Evolutionary conservation across 2,329 filamentous ascomycete genomes (phyloP).

Genomic region (Ustilaginoidea virens): DNA sequence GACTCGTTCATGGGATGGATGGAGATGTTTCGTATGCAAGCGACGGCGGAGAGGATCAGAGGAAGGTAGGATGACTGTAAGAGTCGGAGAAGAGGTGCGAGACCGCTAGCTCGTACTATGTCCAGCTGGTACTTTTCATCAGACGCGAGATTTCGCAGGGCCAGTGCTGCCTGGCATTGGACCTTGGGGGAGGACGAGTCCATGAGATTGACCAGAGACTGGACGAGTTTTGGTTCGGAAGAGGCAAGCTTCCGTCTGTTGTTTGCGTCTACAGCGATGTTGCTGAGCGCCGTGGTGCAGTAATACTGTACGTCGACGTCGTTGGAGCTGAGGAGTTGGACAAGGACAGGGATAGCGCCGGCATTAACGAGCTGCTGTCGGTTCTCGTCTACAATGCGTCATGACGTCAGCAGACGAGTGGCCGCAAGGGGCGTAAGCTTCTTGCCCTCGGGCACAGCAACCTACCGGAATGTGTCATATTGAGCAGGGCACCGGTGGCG

Average conservation of each 20-base stretch:
- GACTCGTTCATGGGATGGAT: constrained; percentile 97
- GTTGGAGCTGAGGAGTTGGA: constrained; percentile 79
- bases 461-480: constrained; percentile 97
- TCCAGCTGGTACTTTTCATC: constrained; percentile 98
- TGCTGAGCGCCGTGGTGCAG: constrained; percentile 95
- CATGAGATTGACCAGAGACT: constrained; percentile 91
- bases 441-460: too few relatives aligned
- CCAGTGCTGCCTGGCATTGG: constrained; percentile 90
- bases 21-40: constrained; percentile 96
- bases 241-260: constrained; percentile 86
- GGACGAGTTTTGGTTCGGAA: constrained; percentile 79
- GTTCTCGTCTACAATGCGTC: constrained; percentile 60
- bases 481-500: constrained; percentile 86
- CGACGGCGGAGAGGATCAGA: constrained; percentile 88
- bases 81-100: constrained; percentile 72
- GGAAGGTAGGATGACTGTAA: constrained; percentile 92
- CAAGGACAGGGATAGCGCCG: constrained; percentile 92
- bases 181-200: constrained; percentile 95
- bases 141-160: constrained; percentile 85
- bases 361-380: constrained; percentile 94
- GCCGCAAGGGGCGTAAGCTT: too few relatives aligned
- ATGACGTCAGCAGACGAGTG: background rate
- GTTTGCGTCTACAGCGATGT: constrained; percentile 86
- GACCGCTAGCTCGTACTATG: constrained; percentile 78
- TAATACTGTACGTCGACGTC: constrained; percentile 99